Base-by-base conservation (phyloP, 495 filamentous ascomycete species). In the Aspergillus olivimuriae region DNA sequence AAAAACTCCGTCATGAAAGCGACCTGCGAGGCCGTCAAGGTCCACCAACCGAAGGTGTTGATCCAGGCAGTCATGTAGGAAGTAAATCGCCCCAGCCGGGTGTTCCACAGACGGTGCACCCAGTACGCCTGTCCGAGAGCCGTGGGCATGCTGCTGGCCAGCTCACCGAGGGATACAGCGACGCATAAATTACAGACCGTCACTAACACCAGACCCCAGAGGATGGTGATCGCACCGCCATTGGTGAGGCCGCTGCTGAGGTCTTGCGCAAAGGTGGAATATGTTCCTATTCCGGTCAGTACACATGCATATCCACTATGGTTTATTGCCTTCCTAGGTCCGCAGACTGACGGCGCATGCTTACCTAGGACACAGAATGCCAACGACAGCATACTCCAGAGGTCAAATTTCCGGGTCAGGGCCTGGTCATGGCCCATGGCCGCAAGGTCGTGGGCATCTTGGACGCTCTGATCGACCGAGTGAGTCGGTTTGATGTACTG, bases 41-140 rank as follows among this genome's bases (percentile, higher is more conserved):
- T 70, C 69, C 69, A 72, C 69, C 69, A 72, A 4, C 69, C 67
- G 44, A 70, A 72, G 8, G 63, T 68, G 47, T 72, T 70, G 48
- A 72, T 69, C 69, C 69, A 70, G 0, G 69, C 69, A 46, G 65
- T 69, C 54, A 70, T 66, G 46, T 72, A 72, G 3, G 65, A 69
- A 7, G 55, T 42, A 15, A 69, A 72, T 0, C 68, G 60, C 1
- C 65, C 69, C 9, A 39, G 47, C 0, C 46, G 58, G 3, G 57
- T 57, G 15, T 62, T 50, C 61, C 62, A 66, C 6, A 72, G 55
- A n/a, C 67, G 61, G 33, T 57, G 60, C 12, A 68, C 57, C 68
- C 67, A 70, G 26, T 70, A 73, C 0, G 67, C 67, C 41, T 71
- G 69, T 2, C 69, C 69, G 11, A 70, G 44, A 0, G 66, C 65